These are phyloP conservation scores for Neoarthrinium moseri DNA, from an alignment of 2,329 filamentous ascomycete genomes.

Conservation along the genomic window DNA sequence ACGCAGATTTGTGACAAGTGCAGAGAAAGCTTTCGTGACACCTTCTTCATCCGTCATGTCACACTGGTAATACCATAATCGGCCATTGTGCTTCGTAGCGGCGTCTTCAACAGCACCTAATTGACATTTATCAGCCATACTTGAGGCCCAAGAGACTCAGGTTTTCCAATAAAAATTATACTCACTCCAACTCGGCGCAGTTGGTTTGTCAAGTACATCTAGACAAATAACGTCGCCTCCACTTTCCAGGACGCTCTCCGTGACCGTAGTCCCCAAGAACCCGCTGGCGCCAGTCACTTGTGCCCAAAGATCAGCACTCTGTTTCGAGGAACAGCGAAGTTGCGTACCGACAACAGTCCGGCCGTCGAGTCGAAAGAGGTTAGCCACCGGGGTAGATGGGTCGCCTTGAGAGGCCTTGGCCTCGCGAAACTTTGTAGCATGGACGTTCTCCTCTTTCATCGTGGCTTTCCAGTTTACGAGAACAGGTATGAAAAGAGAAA, in stretches of 20 bases:
- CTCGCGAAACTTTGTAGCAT: constrained; percentile 9
- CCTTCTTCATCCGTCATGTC: constrained; percentile 20
- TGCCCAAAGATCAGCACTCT: background rate
- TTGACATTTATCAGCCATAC: too few relatives aligned
- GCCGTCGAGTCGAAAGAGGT: constrained; percentile 15
- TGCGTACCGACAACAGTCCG: constrained; percentile 14
- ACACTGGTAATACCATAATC: constrained; percentile 19
- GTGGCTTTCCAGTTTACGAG: too few relatives aligned
- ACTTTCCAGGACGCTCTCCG: constrained; percentile 24
- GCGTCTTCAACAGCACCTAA: background rate
- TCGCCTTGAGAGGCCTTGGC: constrained; percentile 8
- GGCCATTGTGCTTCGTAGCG: constrained; percentile 9
- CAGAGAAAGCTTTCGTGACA: constrained; percentile 15
- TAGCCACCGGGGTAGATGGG: background rate
- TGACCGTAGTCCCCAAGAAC: constrained; percentile 19
- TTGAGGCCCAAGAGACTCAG: too few relatives aligned
- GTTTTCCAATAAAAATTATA: too few relatives aligned
- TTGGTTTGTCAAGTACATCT: constrained; percentile 20
- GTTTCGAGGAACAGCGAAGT: too few relatives aligned
- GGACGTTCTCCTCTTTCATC: constrained; percentile 10
- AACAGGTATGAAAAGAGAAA: too few relatives aligned
- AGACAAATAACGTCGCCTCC: constrained; percentile 32
- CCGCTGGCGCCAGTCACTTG: constrained; percentile 24
- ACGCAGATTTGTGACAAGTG: constrained; percentile 15
- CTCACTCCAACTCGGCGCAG: constrained; percentile 18